A percentile compares a stretch with the other conserved stretches of the same genome.
Evolutionary conservation across 2,329 filamentous ascomycete species (phyloP).

Genomic region (Pseudopithomyces chartarum): DNA sequence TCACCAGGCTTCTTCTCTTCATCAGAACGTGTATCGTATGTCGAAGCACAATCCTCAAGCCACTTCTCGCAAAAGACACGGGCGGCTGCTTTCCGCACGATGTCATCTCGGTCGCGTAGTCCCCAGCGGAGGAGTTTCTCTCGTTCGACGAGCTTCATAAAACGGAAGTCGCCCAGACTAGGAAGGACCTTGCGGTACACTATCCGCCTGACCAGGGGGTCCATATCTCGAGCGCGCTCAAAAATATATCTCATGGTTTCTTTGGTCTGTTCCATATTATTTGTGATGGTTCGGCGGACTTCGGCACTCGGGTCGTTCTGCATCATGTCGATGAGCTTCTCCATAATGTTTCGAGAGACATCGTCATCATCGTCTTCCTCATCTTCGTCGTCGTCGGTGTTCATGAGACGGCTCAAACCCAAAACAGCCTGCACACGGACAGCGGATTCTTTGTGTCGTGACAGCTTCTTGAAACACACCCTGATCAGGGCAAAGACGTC

Average conservation of each 20-base stretch:
- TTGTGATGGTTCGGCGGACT: constrained; percentile 82
- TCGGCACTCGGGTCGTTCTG: constrained; percentile 95
- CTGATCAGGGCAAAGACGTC: constrained; percentile 84
- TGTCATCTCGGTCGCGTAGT: constrained; percentile 89
- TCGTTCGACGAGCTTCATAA: constrained; percentile 89
- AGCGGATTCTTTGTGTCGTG: constrained; percentile 92
- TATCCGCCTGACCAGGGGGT: constrained; percentile 80
- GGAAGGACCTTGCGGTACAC: constrained; percentile 88
- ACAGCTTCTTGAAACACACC: constrained; percentile 78
- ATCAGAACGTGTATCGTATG: constrained; percentile 63
- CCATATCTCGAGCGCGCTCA: constrained; percentile 87
- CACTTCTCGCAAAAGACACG: constrained; percentile 92
- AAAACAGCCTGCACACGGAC: constrained; percentile 91
- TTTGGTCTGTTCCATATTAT: constrained; percentile 87
- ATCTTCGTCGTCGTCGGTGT: constrained; percentile 65
- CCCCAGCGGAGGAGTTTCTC: constrained; percentile 97
- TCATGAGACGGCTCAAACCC: constrained; percentile 81
- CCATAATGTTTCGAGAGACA: constrained; percentile 70
- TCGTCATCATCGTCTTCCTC: constrained; percentile 74
- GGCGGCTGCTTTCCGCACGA: constrained; percentile 88
- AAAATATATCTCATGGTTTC: constrained; percentile 84
- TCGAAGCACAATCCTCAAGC: constrained; percentile 91
- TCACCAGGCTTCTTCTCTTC: constrained; percentile 56
- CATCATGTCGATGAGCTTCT: constrained; percentile 83
- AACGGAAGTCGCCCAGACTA: constrained; percentile 89